Conservation (phyloP, 2,329 filamentous ascomycete species). For the Calonectria naviculata region DNA sequence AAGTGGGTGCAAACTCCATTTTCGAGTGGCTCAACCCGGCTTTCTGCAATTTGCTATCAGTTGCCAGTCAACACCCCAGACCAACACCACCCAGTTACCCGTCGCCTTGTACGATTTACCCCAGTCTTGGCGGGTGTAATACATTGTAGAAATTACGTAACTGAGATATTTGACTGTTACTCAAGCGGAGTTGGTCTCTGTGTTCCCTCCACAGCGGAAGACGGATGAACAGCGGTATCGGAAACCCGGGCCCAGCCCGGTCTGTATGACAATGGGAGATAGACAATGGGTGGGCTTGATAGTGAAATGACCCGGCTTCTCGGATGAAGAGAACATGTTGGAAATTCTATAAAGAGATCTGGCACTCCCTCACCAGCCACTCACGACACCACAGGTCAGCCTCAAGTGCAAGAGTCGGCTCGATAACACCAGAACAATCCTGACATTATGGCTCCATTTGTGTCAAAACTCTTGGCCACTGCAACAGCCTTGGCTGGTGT, state of each 20-base stretch:
- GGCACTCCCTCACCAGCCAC: neutral
- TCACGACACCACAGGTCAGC: neutral
- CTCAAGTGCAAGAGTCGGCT: neutral
- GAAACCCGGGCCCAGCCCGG: neutral
- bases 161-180: neutral
- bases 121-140: neutral
- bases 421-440: neutral
- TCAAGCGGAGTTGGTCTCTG: neutral
- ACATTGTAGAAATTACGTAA: neutral
- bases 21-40: neutral
- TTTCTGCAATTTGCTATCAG: neutral
- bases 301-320: neutral
- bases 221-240: neutral
- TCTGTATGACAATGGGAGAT: neutral
- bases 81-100: neutral
- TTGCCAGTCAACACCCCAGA: neutral
- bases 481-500: neutral
- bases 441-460: slow-evolving; percentile 4
- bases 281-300: neutral
- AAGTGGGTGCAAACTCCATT: neutral
- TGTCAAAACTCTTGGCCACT: neutral
- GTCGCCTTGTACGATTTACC: neutral
- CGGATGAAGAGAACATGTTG: neutral
- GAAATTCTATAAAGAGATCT: neutral
- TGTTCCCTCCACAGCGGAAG: neutral